Base-by-base conservation (phyloP, 177 flowering plant species). In the Vitis hybrid region DNA sequence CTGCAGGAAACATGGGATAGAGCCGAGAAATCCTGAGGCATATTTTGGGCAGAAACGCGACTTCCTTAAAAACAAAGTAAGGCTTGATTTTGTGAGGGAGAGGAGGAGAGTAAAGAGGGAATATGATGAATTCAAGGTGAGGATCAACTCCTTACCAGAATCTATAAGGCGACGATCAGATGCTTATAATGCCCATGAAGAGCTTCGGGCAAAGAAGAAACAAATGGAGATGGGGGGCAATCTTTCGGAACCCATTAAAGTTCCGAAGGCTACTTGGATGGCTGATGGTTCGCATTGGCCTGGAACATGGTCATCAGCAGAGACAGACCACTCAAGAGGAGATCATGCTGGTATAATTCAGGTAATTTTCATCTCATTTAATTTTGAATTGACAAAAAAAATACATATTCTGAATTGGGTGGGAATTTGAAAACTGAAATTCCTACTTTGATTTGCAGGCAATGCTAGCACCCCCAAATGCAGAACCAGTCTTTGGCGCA, bases 261-360 rank as follows among this genome's bases (percentile, higher is more conserved):
- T 86, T 64, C 84, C 85, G 0, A 93, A 86, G 81, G 98, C 95
- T 15, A 93, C 92, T 74, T 93, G 97, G 95, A 93, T 93, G 98
- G 83, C 92, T n/a, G 98, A 91, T 82, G 94, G 94, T 8, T 82
- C 89, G 66, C 95, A 90, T 56, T 93, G 98, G 97, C 90, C 92
- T 51, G 97, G 98, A 60, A 89, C 92, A 12, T 93, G 97, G 98
- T 70, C 82, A 10, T 86, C 90, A 11, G 85, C 81, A 7, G 91
- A 84, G 61, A 22, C 68, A 39, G 91, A 87, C 15, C 93, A 93
- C 71, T 82, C 97, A 2, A 82, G 85, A 78, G 97, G 98, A 2
- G 94, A 93, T 73, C 98, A 93, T 73, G 92, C 89, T 22, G 90
- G 95, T 58, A 85, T 93, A 45, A 91, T 93, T 77, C 97, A 93